Evolutionary conservation across 192 early-diverging fungal genomes (phyloP).

Genomic region (Backusella westeae): DNA sequence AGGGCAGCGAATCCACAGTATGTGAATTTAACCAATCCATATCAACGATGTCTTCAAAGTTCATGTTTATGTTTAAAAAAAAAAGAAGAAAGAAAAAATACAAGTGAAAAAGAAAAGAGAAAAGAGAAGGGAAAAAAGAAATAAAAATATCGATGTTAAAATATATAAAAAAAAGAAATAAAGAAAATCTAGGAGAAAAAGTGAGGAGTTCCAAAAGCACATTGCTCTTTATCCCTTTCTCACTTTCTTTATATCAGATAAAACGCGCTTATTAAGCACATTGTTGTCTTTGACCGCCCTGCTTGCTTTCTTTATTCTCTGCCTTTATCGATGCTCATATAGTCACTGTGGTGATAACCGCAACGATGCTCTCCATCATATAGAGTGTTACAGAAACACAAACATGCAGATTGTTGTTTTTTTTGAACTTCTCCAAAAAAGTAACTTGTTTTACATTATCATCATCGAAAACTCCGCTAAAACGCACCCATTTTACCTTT

Average conservation of each 20-base stretch:
- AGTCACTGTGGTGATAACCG: not conserved
- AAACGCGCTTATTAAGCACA: not conserved
- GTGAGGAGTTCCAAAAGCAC: constrained; percentile 4
- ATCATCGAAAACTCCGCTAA: not conserved
- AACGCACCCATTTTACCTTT: constrained; percentile 20
- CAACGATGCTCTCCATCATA: not conserved
- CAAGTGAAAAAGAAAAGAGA: not conserved
- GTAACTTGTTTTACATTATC: constrained; percentile 1
- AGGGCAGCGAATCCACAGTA: constrained; percentile 6
- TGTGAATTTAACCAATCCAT: constrained; percentile 40
- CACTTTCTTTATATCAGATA: not conserved
- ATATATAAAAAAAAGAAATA: constrained; percentile 10
- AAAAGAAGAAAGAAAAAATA: not conserved
- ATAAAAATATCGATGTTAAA: not conserved
- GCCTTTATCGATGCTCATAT: not conserved
- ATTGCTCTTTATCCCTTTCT: not conserved
- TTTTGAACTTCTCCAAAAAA: constrained; percentile 1
- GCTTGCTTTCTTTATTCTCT: not conserved
- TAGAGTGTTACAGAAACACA: not conserved
- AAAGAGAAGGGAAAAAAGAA: not conserved
- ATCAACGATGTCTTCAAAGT: constrained; percentile 40
- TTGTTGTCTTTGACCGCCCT: not conserved
- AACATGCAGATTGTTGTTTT: not conserved
- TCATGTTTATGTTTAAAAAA: constrained; percentile 8
- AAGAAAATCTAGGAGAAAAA: not conserved